These are phyloP conservation scores for Phytophthora ohioensis DNA, from an alignment of 352 stramenopile species.

Conservation along the genomic window DNA sequence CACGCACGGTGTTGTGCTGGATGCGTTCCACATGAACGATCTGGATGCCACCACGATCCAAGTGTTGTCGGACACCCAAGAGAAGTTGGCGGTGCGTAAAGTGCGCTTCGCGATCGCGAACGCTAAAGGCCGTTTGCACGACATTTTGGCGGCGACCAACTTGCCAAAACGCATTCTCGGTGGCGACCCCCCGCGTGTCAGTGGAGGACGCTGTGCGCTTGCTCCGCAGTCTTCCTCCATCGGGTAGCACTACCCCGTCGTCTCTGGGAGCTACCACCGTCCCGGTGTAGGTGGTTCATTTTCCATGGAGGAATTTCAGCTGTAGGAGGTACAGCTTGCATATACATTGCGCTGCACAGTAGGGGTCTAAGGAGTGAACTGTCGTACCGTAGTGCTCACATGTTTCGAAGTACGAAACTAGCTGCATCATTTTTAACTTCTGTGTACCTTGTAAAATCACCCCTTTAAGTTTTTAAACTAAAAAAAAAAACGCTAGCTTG, in stretches of 20 bases:
- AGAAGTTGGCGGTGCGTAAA: conserved; percentile 54
- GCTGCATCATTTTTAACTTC: neutral
- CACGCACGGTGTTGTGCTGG: conserved; percentile 52
- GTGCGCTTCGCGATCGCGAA: conserved; percentile 53
- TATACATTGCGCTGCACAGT: too few relatives aligned
- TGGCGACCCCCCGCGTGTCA: conserved; percentile 28
- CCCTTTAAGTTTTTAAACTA: too few relatives aligned
- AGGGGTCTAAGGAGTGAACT: too few relatives aligned
- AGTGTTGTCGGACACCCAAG: conserved; percentile 46
- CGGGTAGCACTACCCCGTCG: conserved; percentile 7
- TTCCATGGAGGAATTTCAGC: too few relatives aligned
- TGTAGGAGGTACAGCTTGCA: too few relatives aligned
- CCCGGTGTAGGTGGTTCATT: conserved; percentile 1
- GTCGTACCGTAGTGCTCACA: too few relatives aligned
- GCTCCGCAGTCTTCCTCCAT: conserved; percentile 13
- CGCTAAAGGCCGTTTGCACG: conserved; percentile 45
- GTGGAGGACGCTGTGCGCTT: conserved; percentile 38
- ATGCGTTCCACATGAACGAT: conserved; percentile 61
- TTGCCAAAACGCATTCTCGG: conserved; percentile 47
- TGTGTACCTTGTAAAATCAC: too few relatives aligned
- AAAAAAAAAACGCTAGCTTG: too few relatives aligned
- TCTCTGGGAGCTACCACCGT: conserved; percentile 10
- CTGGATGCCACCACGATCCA: conserved; percentile 48
- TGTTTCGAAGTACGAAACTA: too few relatives aligned
- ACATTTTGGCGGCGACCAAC: conserved; percentile 51